Evolutionary conservation across 768 basidiomycete species (phyloP).

Genomic region (Leccinum barrowsii): DNA sequence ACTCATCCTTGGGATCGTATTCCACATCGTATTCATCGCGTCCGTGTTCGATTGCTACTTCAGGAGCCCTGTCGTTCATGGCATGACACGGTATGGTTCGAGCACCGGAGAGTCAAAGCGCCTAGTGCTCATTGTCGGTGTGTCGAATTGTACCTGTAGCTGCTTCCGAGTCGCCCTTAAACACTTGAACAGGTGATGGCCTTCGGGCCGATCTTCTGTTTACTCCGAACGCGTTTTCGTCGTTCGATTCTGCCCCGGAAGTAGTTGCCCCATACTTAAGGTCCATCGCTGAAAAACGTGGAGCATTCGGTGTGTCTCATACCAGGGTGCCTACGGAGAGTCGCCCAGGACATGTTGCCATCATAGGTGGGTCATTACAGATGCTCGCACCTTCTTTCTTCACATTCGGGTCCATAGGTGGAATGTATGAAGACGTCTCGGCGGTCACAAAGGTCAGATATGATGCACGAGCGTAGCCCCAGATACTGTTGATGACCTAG

Average conservation of each 20-base stretch:
- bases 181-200: slow-evolving; percentile 59
- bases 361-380: slow-evolving; percentile 54
- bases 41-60: slow-evolving; percentile 88
- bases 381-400: neutral
- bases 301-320: slow-evolving; percentile 82
- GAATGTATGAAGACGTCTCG: slow-evolving; percentile 90
- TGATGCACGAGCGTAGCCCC: neutral
- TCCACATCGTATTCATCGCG: slow-evolving; percentile 70
- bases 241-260: slow-evolving; percentile 47
- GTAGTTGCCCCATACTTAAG: slow-evolving; percentile 74
- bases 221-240: slow-evolving; percentile 55
- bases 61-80: slow-evolving; percentile 75
- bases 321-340: slow-evolving; percentile 87
- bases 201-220: slow-evolving; percentile 80
- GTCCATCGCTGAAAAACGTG: slow-evolving; percentile 59
- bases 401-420: slow-evolving; percentile 41
- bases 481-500: slow-evolving; percentile 4
- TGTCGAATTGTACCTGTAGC: slow-evolving; percentile 11
- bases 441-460: slow-evolving; percentile 73
- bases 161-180: neutral
- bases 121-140: slow-evolving; percentile 78
- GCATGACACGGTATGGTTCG: slow-evolving; percentile 58
- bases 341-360: slow-evolving; percentile 83
- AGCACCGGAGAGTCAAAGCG: slow-evolving; percentile 56
- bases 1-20: slow-evolving; percentile 64